Conservation (phyloP, 169 alveolate species). For the Cryptosporidium muris region DNA sequence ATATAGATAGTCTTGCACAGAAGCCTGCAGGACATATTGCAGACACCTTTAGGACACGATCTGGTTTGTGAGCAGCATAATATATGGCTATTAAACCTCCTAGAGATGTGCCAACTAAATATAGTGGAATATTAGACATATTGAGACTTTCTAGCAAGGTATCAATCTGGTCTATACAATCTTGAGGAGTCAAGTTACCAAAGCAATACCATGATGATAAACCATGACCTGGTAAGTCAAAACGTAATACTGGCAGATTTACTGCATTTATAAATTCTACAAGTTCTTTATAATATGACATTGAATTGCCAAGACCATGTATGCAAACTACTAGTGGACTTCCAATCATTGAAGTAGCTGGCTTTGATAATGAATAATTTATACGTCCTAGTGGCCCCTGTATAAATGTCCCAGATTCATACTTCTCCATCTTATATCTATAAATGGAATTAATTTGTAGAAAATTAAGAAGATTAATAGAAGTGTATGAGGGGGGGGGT, state of each 20-base stretch:
- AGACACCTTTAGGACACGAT: constrained; percentile 49
- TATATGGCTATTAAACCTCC: constrained; percentile 41
- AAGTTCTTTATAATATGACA: constrained; percentile 19
- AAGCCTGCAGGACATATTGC: constrained; percentile 61
- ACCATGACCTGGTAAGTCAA: constrained; percentile 71
- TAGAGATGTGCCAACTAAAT: constrained; percentile 50
- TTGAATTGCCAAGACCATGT: constrained; percentile 45
- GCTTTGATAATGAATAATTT: constrained; percentile 29
- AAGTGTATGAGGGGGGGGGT: too few species aligned
- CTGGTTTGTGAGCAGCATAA: constrained; percentile 41
- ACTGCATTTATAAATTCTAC: constrained; percentile 3
- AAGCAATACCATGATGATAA: constrained; percentile 51
- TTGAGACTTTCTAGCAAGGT: constrained; percentile 18
- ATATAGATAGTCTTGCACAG: constrained; percentile 12
- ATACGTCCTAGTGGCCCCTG: constrained; percentile 66
- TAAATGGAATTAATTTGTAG: not conserved
- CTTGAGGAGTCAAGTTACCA: constrained; percentile 47
- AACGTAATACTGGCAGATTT: constrained; percentile 45
- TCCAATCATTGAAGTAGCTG: not conserved
- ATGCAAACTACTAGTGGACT: constrained; percentile 58
- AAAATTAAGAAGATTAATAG: not conserved
- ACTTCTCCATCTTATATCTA: constrained; percentile 8
- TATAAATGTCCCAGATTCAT: constrained; percentile 22
- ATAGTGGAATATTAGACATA: constrained; percentile 8
- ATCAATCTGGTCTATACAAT: constrained; percentile 35